Base-by-base conservation (phyloP, 2,329 filamentous ascomycete genomes). In the Cadophora sp. region DNA sequence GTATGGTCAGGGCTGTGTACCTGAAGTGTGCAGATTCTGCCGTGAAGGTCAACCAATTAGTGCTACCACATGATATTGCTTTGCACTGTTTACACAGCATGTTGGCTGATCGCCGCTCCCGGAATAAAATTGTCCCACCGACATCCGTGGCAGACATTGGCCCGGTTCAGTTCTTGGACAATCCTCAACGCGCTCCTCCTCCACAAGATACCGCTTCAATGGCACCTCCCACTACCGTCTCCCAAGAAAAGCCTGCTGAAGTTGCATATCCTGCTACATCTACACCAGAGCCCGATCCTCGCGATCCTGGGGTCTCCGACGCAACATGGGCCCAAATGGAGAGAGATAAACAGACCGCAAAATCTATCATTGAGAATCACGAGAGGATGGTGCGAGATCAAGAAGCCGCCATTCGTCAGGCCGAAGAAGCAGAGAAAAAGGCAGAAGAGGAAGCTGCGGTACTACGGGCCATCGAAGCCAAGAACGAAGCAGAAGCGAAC, bases 301-400 rank as follows among this genome's bases (percentile, higher is more conserved):
- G 89, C 14, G 90, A 92, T 68, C 76, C 81, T 0, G 86, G 85
- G 0, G 88, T 92, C 0, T 84, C 81, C 4, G 87, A 91, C 59
- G 85, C 78, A 6, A 79, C 87, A 1, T 92, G 89, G 90, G 78
- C 83, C 1, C 86, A 90, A 71, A 84, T 92, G 0, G 82, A 88
- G 68, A 73, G 68, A 1, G 86, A 91, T 76, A 80, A 77, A 24
- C 70, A 77, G 26, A 16, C 76, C 74, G 70, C 74, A 62, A 64
- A 77, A 69, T n/a, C 74, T 14, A 16, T 43, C 26, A 64, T 24
- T 5, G 29, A 65, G 14, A 37, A 56, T 6, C 31, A 63, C 19
- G 62, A 70, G 55, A 71, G 79, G 24, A 67, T 69, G 46, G 19
- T 73, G 8, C 16, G 58, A 72, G 56, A 68, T 69, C 24, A 74